Evolutionary conservation across 257 asterid species (phyloP).

Genomic region (Rubia yunnanensis): DNA sequence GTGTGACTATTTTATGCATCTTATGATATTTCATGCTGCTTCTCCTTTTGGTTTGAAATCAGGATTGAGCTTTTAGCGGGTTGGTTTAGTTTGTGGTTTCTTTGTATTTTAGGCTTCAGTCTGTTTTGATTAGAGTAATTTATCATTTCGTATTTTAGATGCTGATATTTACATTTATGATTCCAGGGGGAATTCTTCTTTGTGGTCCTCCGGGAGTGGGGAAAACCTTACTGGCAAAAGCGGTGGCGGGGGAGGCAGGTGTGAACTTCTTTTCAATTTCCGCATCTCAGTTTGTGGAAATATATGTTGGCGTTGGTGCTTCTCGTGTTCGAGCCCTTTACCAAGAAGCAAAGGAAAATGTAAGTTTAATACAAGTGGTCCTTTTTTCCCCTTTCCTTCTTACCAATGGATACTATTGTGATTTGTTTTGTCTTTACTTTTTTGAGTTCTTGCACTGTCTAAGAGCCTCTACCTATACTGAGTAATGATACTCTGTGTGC

Average conservation of each 20-base stretch:
- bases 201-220: constrained; percentile 99
- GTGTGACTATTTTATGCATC: background rate
- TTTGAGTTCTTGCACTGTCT: background rate
- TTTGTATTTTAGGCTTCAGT: too few species aligned
- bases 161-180: background rate
- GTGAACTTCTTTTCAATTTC: constrained; percentile 98
- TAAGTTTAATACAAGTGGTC: constrained; percentile 19
- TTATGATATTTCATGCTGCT: background rate
- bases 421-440: background rate
- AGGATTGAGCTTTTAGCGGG: background rate
- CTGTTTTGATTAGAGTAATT: background rate
- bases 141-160: background rate
- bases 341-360: constrained; percentile 95
- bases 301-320: constrained; percentile 98
- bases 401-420: background rate
- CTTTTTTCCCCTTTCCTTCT: background rate
- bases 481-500: background rate
- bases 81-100: background rate
- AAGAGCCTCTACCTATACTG: background rate
- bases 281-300: constrained; percentile 96
- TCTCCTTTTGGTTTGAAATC: background rate
- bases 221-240: constrained; percentile 93
- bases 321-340: constrained; percentile 96
- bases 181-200: constrained; percentile 91
- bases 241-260: constrained; percentile 99